phyloP scores from a whole-genome alignment of 2,329 filamentous ascomycete genomes.

The Cordyceps tenuipes region DNA sequence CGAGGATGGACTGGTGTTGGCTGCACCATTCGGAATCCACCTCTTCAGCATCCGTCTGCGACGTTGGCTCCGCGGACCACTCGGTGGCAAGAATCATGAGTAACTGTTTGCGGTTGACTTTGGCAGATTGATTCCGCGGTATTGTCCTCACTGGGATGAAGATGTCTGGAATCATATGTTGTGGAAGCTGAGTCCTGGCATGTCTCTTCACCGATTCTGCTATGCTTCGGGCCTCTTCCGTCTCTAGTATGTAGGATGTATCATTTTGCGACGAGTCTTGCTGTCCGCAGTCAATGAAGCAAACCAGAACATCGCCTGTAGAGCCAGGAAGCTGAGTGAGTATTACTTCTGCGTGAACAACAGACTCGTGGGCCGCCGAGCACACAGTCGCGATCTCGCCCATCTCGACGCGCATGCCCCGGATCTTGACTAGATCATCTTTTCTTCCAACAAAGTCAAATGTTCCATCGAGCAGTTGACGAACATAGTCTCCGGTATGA shows the following conservation, averaged over 20 bases:
- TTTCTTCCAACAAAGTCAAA: constrained; percentile 3
- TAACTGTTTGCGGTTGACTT: not conserved
- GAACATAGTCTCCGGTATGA: constrained; percentile 2
- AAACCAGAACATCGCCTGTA: not conserved
- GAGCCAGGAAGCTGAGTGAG: not conserved
- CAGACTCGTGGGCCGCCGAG: not conserved
- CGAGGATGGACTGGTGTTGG: not conserved
- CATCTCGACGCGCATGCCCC: constrained; percentile 3
- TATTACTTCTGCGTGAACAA: not conserved
- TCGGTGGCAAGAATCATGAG: not conserved
- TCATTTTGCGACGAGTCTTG: not conserved
- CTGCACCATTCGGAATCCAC: not conserved
- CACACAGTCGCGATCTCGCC: constrained; percentile 1
- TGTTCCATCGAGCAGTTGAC: not conserved
- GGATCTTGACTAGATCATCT: constrained; percentile 1
- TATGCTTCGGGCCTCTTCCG: not conserved
- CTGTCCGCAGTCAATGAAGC: constrained; percentile 1
- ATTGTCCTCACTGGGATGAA: not conserved
- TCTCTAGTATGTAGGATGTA: not conserved
- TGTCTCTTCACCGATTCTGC: not conserved
- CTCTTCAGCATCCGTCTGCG: not conserved
- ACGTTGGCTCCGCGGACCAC: not conserved
- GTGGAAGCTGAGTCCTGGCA: constrained; percentile 1
- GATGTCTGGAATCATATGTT: not conserved
- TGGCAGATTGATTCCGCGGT: not conserved